Conservation (phyloP, 2,329 filamentous ascomycete genomes). For the Pseudonectria buxi region DNA sequence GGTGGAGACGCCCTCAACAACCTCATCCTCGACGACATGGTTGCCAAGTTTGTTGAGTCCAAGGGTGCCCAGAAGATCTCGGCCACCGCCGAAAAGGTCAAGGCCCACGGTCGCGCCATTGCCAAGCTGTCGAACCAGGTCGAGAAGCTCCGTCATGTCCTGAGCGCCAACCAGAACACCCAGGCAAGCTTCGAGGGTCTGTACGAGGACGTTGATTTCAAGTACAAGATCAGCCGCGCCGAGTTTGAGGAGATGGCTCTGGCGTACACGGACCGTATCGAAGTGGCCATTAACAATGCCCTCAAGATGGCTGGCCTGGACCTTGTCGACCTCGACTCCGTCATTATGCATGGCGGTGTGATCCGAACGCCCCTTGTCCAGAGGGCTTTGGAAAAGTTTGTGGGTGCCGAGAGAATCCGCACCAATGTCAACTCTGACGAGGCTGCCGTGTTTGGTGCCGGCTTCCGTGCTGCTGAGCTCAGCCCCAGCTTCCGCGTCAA, state of each 20-base stretch:
- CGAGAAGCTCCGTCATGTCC: conserved; percentile 75
- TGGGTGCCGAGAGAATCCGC: conserved; percentile 72
- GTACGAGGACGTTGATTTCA: conserved; percentile 88
- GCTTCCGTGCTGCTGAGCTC: conserved; percentile 85
- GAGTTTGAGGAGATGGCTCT: conserved; percentile 76
- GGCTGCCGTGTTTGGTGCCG: conserved; percentile 90
- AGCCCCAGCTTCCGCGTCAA: conserved; percentile 97
- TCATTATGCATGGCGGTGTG: conserved; percentile 89
- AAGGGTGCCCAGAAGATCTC: conserved; percentile 59
- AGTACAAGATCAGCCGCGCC: conserved; percentile 74
- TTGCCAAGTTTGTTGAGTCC: conserved; percentile 68
- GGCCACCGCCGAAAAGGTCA: conserved; percentile 57
- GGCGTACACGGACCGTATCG: conserved; percentile 61
- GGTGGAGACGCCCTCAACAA: conserved; percentile 87
- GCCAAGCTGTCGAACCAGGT: conserved; percentile 92
- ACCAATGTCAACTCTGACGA: conserved; percentile 97
- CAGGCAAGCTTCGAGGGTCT: conserved; percentile 77
- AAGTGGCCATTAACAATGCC: conserved; percentile 63
- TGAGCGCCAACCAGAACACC: conserved; percentile 88
- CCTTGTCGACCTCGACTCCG: conserved; percentile 71
- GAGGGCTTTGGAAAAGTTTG: conserved; percentile 71
- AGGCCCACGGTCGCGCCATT: conserved; percentile 72
- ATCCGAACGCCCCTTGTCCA: conserved; percentile 92
- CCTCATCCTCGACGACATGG: conserved; percentile 83
- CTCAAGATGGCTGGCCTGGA: conserved; percentile 66